These are phyloP conservation scores for Aspergillus uvarum DNA, from an alignment of 2,329 filamentous ascomycete species.

Conservation along the genomic window DNA sequence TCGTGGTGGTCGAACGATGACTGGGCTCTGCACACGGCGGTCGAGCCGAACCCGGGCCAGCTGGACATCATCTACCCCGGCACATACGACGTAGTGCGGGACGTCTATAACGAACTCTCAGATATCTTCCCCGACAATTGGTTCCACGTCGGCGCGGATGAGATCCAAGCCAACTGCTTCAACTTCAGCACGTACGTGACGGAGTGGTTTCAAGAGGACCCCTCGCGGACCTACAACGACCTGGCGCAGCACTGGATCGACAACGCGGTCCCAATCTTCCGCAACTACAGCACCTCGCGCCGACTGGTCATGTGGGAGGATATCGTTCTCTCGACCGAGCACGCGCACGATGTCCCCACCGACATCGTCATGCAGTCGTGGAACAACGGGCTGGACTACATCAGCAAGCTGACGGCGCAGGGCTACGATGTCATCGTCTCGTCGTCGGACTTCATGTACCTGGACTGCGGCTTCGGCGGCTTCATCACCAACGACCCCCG, in stretches of 20 bases:
- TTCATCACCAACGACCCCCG: conserved; percentile 56
- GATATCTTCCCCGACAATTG: conserved; percentile 52
- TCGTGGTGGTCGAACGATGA: conserved; percentile 63
- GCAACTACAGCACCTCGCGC: conserved; percentile 43
- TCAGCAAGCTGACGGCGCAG: conserved; percentile 50
- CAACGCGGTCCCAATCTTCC: conserved; percentile 53
- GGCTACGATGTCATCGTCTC: conserved; percentile 60
- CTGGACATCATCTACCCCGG: conserved; percentile 57
- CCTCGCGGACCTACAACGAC: conserved; percentile 52
- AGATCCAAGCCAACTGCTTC: conserved; percentile 57
- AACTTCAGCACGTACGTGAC: conserved; percentile 54
- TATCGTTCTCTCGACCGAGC: conserved; percentile 46
- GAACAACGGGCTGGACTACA: conserved; percentile 55
- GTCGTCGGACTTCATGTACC: conserved; percentile 56
- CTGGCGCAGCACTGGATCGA: conserved; percentile 58
- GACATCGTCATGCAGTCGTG: conserved; percentile 56
- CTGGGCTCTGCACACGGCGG: conserved; percentile 55
- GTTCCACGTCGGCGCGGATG: conserved; percentile 59
- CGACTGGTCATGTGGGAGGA: conserved; percentile 61
- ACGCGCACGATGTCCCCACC: conserved; percentile 50
- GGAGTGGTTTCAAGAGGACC: conserved; percentile 53
- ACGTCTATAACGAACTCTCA: conserved; percentile 56
- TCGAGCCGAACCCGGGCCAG: conserved; percentile 58
- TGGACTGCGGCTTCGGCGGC: conserved; percentile 57
- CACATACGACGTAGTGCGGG: conserved; percentile 55